Evolutionary conservation across 1,284 basidiomycete genomes (phyloP).

Genomic region (Pterulicium gracile): DNA sequence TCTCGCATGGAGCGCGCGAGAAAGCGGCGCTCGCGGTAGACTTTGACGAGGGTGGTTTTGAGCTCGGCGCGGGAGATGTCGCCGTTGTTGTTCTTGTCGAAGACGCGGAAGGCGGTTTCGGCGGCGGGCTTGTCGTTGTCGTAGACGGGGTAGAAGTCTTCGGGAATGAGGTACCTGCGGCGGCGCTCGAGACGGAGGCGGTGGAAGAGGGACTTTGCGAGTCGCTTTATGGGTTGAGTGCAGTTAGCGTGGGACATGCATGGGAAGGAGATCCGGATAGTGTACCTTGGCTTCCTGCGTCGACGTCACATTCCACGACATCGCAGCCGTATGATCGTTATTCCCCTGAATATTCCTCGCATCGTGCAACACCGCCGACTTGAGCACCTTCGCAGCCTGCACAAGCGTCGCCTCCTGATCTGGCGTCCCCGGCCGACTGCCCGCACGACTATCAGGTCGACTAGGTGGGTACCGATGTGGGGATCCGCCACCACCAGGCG

Average conservation of each 20-base stretch:
- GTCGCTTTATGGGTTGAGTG: slow-evolving; percentile 28
- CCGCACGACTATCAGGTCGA: slow-evolving; percentile 4
- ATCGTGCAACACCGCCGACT: slow-evolving; percentile 59
- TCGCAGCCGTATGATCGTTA: slow-evolving; percentile 26
- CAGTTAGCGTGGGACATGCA: not conserved
- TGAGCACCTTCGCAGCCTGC: slow-evolving; percentile 53
- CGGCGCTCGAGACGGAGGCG: slow-evolving; percentile 47
- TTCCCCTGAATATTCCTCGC: slow-evolving; percentile 57
- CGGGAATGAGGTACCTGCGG: slow-evolving; percentile 48
- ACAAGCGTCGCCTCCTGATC: slow-evolving; percentile 28
- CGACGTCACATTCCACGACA: slow-evolving; percentile 42
- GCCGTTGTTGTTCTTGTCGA: slow-evolving; percentile 69
- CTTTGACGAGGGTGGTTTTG: slow-evolving; percentile 56
- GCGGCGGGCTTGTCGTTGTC: slow-evolving; percentile 23
- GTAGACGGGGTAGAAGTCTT: slow-evolving; percentile 67
- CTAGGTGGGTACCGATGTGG: slow-evolving; percentile 31
- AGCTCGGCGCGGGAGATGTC: slow-evolving; percentile 73
- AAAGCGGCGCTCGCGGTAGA: slow-evolving; percentile 70
- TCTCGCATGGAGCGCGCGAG: slow-evolving; percentile 65
- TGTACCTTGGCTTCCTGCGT: slow-evolving; percentile 54
- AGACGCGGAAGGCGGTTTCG: slow-evolving; percentile 59
- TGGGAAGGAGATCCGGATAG: no score
- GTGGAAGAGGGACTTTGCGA: slow-evolving; percentile 60
- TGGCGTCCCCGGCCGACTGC: slow-evolving; percentile 8
- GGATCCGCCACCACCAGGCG: slow-evolving; percentile 13